These are phyloP conservation scores for Pogostemon cablin DNA, from an alignment of 257 asterid species.

Conservation along the genomic window DNA sequence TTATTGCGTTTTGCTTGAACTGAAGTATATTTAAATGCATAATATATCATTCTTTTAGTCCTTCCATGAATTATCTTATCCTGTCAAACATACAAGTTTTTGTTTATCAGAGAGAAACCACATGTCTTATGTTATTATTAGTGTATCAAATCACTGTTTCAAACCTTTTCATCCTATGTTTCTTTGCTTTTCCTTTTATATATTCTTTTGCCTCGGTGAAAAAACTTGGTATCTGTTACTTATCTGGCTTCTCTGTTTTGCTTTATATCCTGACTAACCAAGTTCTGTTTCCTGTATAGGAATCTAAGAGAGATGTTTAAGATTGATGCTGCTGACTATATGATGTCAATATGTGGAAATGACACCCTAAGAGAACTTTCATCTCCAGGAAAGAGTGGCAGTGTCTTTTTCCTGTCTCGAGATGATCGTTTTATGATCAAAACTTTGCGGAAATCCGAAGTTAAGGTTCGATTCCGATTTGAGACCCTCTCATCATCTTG, in stretches of 20 bases:
- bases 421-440: conserved; percentile 98
- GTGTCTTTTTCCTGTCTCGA: conserved; percentile 92
- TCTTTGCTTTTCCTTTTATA: background rate
- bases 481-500: conserved; percentile 27
- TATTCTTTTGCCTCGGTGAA: background rate
- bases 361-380: conserved; percentile 97
- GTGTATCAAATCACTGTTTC: background rate
- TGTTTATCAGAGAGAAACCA: background rate
- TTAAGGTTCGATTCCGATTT: conserved; percentile 63
- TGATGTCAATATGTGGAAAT: conserved; percentile 98
- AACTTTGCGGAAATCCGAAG: conserved; percentile 94
- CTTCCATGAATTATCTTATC: background rate
- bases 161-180: background rate
- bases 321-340: conserved; percentile 97
- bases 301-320: conserved; percentile 91
- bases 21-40: background rate
- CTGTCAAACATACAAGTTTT: background rate
- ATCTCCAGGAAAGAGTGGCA: conserved; percentile 99
- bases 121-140: background rate
- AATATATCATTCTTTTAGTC: background rate
- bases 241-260: background rate
- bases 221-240: background rate
- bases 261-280: conserved; percentile 29
- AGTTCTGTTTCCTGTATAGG: conserved; percentile 45
- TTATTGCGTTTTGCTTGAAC: conserved; percentile 5